Conservation (phyloP, 345 rosid species). For the Ceriops tagal region DNA sequence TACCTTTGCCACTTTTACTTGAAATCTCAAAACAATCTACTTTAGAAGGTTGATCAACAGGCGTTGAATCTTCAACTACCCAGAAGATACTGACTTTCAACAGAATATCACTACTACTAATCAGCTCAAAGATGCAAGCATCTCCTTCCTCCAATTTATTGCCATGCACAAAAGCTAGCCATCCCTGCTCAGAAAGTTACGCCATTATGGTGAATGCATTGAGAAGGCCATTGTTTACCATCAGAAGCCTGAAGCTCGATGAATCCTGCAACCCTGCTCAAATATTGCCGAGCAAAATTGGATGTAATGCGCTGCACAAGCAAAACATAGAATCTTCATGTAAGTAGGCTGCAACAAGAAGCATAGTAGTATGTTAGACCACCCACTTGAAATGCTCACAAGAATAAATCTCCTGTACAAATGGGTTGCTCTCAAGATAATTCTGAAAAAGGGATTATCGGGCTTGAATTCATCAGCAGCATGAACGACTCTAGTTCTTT, state of each 20-base stretch:
- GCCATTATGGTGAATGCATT: conserved; percentile 31
- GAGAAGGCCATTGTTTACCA: conserved; percentile 49
- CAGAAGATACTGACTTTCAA: conserved; percentile 55
- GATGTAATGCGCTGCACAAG: conserved; percentile 48
- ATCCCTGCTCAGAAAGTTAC: conserved; percentile 48
- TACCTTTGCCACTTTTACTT: neutral
- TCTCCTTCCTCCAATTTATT: conserved; percentile 58
- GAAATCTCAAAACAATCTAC: neutral
- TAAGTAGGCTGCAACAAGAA: neutral
- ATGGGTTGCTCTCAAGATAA: conserved; percentile 36
- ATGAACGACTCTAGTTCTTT: conserved; percentile 20
- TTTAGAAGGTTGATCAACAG: neutral
- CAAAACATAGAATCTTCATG: neutral
- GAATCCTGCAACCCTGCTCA: conserved; percentile 35
- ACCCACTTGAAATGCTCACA: conserved; percentile 24
- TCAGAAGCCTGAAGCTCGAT: conserved; percentile 40
- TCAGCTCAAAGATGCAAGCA: conserved; percentile 55
- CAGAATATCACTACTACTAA: conserved; percentile 30
- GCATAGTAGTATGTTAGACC: neutral
- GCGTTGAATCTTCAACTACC: conserved; percentile 26
- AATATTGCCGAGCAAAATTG: conserved; percentile 40
- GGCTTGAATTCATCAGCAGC: conserved; percentile 35
- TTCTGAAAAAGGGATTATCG: conserved; percentile 31
- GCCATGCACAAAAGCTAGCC: conserved; percentile 47
- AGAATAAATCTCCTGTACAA: conserved; percentile 33